Evolutionary conservation across 2,329 filamentous ascomycete genomes (phyloP).

Genomic region (Cordyceps farinosa): DNA sequence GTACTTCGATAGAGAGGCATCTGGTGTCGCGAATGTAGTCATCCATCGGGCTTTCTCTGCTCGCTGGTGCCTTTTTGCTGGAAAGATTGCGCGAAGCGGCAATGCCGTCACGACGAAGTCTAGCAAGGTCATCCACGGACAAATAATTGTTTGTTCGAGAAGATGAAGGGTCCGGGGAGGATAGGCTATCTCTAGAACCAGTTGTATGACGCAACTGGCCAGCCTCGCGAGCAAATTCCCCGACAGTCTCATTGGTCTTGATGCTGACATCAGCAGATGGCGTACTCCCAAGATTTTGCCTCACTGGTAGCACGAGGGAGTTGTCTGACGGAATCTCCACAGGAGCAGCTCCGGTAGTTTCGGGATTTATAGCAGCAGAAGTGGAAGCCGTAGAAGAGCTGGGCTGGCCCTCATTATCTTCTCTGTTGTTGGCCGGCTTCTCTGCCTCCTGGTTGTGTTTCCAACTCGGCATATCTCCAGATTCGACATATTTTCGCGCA

Average conservation of each 20-base stretch:
- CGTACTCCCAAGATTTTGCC: not conserved
- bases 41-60: conserved; percentile 29
- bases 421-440: conserved; percentile 8
- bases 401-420: not conserved
- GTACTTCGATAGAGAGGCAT: conserved; percentile 52
- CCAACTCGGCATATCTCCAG: conserved; percentile 26
- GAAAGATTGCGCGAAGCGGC: not conserved
- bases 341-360: not conserved
- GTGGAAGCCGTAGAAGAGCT: not conserved
- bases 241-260: not conserved
- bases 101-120: not conserved
- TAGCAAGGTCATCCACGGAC: not conserved
- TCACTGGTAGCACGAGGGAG: not conserved
- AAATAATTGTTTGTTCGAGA: not conserved
- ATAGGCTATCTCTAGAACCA: not conserved
- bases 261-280: not conserved
- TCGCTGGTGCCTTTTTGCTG: not conserved
- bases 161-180: not conserved
- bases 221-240: not conserved
- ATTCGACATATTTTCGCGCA: conserved; percentile 47
- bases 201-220: not conserved
- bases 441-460: conserved; percentile 11
- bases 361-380: not conserved
- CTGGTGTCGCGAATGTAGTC: conserved; percentile 57
- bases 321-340: not conserved